Base-by-base conservation (phyloP, 2,329 filamentous ascomycete species). In the Diaporthe destruens region DNA sequence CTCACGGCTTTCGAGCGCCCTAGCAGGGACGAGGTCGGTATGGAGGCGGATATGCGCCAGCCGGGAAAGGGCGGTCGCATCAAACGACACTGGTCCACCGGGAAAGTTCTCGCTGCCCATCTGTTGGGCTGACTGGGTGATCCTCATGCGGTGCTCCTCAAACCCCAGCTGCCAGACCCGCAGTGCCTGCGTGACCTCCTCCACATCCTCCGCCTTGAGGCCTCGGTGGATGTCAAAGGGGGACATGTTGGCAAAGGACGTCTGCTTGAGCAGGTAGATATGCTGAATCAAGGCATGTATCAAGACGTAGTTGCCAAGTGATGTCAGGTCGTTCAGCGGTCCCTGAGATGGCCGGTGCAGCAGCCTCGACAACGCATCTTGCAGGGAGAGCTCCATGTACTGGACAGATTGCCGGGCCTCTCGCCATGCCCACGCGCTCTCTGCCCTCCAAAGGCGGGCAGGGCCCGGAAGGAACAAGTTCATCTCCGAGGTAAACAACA, bases 221-320 rank as follows among this genome's bases (percentile, higher is more conserved):
- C 85, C 86, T 36, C 87, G 82, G 47, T 87, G 85, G 2, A 84
- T 81, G 25, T 87, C 87, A 70, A 87, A 89, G 0, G 85, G 83
- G 2, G 85, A 83, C 0, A 85, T 82, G 1, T 84, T 80, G 14
- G 71, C 53, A 63, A 90, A 86, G 0, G 87, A 88, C 0, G 89
- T 90, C 77, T 92, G 89, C 76, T 92, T 92, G 29, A 93, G 80
- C 49, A 93, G 84, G 78, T 91, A 94, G 20, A 94, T 91, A 74
- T 93, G 91, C 76, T 94, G 92, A 14, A 94, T 87, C 32, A 94
- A 80, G 4, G 91, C 91, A 77, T 94, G 91, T 3, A 94, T 91
- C 44, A 94, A 84, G 9, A 93, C 87, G 75, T 94, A 93, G 76
- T 92, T 92, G 0, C 91, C 92, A 8, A 93, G 81, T 0, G 90